phyloP scores from a whole-genome alignment of 2,329 filamentous ascomycete species.

The Ceratocystis colombiana region DNA sequence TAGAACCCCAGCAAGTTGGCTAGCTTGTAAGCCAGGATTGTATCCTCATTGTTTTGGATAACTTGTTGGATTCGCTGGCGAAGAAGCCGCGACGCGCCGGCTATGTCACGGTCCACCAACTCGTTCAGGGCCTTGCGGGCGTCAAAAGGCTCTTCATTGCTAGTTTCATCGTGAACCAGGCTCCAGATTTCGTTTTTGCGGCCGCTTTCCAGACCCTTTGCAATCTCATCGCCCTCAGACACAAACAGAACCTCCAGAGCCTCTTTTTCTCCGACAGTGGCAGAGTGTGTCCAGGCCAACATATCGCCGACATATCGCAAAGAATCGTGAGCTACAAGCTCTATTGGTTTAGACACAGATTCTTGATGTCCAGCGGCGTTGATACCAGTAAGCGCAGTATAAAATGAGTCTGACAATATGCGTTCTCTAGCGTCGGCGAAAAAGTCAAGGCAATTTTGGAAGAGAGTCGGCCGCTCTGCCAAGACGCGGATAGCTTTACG shows the following conservation, averaged over 20 bases:
- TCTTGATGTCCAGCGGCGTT: conserved; percentile 49
- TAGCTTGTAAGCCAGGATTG: conserved; percentile 78
- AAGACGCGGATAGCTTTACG: conserved; percentile 74
- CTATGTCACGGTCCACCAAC: conserved; percentile 75
- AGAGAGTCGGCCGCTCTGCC: conserved; percentile 78
- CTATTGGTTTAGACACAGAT: conserved; percentile 71
- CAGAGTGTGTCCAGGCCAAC: conserved; percentile 93
- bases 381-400: conserved; percentile 71
- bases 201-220: conserved; percentile 62
- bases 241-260: conserved; percentile 86
- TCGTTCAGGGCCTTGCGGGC: conserved; percentile 71
- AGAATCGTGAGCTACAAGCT: conserved; percentile 84
- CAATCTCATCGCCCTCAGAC: conserved; percentile 79
- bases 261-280: conserved; percentile 86
- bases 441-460: conserved; percentile 86
- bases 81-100: conserved; percentile 71
- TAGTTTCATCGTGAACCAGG: conserved; percentile 46
- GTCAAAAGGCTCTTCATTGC: conserved; percentile 54
- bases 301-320: conserved; percentile 91
- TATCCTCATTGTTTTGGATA: conserved; percentile 84
- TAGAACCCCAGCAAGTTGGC: conserved; percentile 87
- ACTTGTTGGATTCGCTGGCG: conserved; percentile 84
- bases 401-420: conserved; percentile 79
- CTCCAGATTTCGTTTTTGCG: conserved; percentile 78
- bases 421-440: conserved; percentile 85